A percentile compares a stretch with the other conserved stretches of the same genome.
Conservation (phyloP, 495 filamentous ascomycete genomes). For the Parathielavia appendiculata region DNA sequence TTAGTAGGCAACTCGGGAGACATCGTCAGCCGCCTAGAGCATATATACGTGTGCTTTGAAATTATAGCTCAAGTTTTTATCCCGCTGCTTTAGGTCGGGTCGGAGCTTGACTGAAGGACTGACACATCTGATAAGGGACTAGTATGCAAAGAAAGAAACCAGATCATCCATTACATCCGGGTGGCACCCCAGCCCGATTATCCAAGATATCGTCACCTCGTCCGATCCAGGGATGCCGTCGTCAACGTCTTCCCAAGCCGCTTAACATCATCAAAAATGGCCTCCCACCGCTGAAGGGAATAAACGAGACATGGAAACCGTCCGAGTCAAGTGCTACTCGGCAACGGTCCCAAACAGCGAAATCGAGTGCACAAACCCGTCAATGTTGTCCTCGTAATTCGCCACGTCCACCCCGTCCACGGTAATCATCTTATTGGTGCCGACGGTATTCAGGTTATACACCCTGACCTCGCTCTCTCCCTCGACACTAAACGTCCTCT, state of each 20-base stretch:
- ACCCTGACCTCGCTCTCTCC: conserved; percentile 35
- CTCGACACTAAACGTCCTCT: conserved; percentile 55
- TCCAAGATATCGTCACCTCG: background rate
- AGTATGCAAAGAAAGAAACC: background rate
- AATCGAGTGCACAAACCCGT: conserved; percentile 26
- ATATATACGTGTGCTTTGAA: no score
- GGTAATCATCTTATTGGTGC: conserved; percentile 40
- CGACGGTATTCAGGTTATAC: conserved; percentile 51
- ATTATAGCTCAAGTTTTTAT: no score
- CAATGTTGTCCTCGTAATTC: conserved; percentile 47
- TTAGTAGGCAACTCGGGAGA: no score
- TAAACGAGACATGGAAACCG: no score
- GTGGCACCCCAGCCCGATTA: conserved; percentile 1
- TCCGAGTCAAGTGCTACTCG: background rate
- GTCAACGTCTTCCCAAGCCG: background rate
- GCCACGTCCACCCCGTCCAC: conserved; percentile 48
- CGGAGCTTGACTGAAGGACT: no score
- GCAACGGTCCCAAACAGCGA: conserved; percentile 15
- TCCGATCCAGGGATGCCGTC: background rate
- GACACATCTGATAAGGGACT: no score
- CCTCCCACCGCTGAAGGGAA: no score
- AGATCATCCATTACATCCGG: background rate
- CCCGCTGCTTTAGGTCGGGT: no score
- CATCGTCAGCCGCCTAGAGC: no score
- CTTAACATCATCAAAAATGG: background rate